Percentiles rank a stretch among this genome's conserved stretches.
Conservation (phyloP, 2,329 filamentous ascomycete species). For the Apiospora sp. region DNA sequence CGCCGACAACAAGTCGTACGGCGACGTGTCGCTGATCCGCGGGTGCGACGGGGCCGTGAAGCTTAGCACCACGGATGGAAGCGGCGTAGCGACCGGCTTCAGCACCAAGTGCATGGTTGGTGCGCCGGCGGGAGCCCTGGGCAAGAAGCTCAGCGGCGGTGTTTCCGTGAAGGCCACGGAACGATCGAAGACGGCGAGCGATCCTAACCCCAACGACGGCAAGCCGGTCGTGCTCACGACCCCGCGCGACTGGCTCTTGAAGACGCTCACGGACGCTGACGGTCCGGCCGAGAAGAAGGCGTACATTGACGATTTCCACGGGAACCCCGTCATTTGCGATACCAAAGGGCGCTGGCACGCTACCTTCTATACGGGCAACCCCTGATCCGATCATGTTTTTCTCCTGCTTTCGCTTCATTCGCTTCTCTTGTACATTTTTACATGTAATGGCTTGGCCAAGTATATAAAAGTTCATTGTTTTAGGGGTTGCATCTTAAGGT, state of each 20-base stretch:
- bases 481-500: not conserved
- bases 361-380: conserved; percentile 30
- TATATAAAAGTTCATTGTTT: not conserved
- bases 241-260: conserved; percentile 28
- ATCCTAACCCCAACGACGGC: not conserved
- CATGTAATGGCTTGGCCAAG: not conserved
- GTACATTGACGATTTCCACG: conserved; percentile 34
- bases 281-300: conserved; percentile 19
- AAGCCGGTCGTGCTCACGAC: not conserved
- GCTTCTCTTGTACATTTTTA: not conserved
- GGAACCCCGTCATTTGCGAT: conserved; percentile 32
- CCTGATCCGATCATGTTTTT: not conserved
- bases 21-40: conserved; percentile 33
- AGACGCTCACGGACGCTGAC: conserved; percentile 25
- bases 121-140: conserved; percentile 4
- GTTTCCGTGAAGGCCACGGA: not conserved
- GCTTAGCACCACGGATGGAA: conserved; percentile 26
- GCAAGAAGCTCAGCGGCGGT: not conserved
- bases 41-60: conserved; percentile 33
- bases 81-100: conserved; percentile 29
- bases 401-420: not conserved
- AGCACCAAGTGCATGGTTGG: conserved; percentile 4
- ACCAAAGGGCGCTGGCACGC: conserved; percentile 29
- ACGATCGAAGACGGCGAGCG: conserved; percentile 21
- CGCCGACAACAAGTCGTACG: conserved; percentile 25